These are phyloP conservation scores for Zostera marina DNA, from an alignment of 116 monocot genomes.

Conservation along the genomic window DNA sequence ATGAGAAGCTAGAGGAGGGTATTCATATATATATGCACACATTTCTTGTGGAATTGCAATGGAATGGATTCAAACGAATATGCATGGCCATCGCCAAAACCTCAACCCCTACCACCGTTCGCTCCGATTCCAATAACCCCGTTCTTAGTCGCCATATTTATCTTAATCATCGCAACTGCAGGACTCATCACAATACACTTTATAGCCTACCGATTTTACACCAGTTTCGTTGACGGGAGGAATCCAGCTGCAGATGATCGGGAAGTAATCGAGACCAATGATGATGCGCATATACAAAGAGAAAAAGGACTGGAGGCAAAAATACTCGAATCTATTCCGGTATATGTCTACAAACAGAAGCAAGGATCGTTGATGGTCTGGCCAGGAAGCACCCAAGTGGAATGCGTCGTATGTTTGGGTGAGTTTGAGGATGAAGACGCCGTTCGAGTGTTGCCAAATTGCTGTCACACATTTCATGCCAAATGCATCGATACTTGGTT, in stretches of 20 bases:
- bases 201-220: constrained; percentile 2
- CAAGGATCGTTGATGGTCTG: background rate
- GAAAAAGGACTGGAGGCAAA: constrained; percentile 10
- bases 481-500: constrained; percentile 24
- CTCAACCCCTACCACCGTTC: background rate
- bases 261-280: background rate
- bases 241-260: background rate
- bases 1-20: no score
- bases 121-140: background rate
- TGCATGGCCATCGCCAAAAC: background rate
- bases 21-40: no score
- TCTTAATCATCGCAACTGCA: constrained; percentile 1
- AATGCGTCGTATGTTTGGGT: constrained; percentile 21
- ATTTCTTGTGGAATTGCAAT: no score
- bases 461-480: constrained; percentile 17
- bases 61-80: no score
- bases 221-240: background rate
- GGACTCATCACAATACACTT: constrained; percentile 2
- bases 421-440: constrained; percentile 30
- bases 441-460: constrained; percentile 6
- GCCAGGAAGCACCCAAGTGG: background rate
- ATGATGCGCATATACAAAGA: no score
- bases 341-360: constrained; percentile 3
- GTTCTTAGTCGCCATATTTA: background rate
- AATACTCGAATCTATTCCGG: constrained; percentile 18